Base-by-base conservation (phyloP, 2,329 filamentous ascomycete genomes). In the Verticillium isaacii region DNA sequence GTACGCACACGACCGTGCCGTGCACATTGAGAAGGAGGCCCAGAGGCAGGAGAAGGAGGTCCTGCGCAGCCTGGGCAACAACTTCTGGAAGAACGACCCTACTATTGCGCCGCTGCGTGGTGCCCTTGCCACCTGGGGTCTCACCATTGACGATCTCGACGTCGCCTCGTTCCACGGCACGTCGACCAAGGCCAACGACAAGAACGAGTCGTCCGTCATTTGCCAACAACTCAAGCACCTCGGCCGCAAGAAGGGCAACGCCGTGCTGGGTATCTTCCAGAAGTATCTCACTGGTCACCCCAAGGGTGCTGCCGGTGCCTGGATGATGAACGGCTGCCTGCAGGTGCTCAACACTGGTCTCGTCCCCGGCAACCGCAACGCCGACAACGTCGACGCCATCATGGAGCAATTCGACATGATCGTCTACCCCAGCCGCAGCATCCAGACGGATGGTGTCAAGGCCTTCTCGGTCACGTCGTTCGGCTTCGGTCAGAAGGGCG, bases 361-460 rank as follows among this genome's bases (percentile, higher is more conserved):
- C 58, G 94, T 99, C 29, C 95, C 95, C 15, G 95, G 95, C 63
- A 99, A 99, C 82, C 90, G 93, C 72, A 99, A 99, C 70, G 95
- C 95, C 59, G 95, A 99, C 81, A 99, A 99, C 68, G 88, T 99
- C 61, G 95, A 99, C 74, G 87, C 93, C 74, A 84, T 93, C 68
- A 96, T 99, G 91, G 94, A 98, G 84, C 86, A 97, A 75, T 99
- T 95, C 69, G 95, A 99, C 75, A 91, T 97, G 80, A 96, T 99
- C 68, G 92, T 98, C 66, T 99, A 97, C 79, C 95, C 95, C 56
- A 97, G 91, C 79, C 91, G 91, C 70, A 91, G 88, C 76, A 93
- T 99, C 69, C 95, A 99, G 82, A 99, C 95, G 8, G 95, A 99
- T 71, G 95, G 95, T 66, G 85, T 99, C 83, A 99, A 98, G 81